A percentile compares a stretch with the other conserved stretches of the same genome.
Conservation (phyloP, 2,329 filamentous ascomycete species). For the Meredithiella fracta region DNA sequence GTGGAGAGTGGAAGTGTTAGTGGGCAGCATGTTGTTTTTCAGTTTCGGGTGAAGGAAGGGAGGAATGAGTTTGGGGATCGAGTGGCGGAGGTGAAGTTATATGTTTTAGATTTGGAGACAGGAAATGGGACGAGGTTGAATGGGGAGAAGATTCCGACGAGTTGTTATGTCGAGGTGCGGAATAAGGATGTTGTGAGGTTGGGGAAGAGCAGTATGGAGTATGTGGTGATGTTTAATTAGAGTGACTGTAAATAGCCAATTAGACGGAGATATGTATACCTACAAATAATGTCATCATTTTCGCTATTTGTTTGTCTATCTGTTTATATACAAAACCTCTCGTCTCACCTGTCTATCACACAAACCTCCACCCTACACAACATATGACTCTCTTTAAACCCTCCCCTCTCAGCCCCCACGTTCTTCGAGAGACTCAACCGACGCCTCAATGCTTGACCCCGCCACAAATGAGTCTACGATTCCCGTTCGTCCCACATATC, state of each 20-base stretch:
- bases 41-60: conserved; percentile 75
- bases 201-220: conserved; percentile 77
- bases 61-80: conserved; percentile 77
- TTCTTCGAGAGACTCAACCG: no score
- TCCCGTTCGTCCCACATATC: no score
- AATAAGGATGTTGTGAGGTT: conserved; percentile 83
- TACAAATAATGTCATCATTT: no score
- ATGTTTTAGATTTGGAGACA: conserved; percentile 84
- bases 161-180: conserved; percentile 69
- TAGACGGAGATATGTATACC: no score
- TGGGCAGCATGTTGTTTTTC: conserved; percentile 88
- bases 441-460: no score
- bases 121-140: conserved; percentile 82
- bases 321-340: no score
- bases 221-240: conserved; percentile 59
- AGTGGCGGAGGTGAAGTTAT: conserved; percentile 63
- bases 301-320: no score
- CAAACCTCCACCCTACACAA: no score
- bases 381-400: no score
- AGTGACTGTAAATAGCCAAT: background rate
- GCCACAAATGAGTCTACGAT: no score
- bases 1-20: conserved; percentile 85
- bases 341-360: no score
- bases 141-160: conserved; percentile 52
- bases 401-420: no score